Evolutionary conservation across 352 stramenopile species (phyloP), one percentile per base, ranked within the genome.

Genomic region (Phytophthora ramorum): DNA sequence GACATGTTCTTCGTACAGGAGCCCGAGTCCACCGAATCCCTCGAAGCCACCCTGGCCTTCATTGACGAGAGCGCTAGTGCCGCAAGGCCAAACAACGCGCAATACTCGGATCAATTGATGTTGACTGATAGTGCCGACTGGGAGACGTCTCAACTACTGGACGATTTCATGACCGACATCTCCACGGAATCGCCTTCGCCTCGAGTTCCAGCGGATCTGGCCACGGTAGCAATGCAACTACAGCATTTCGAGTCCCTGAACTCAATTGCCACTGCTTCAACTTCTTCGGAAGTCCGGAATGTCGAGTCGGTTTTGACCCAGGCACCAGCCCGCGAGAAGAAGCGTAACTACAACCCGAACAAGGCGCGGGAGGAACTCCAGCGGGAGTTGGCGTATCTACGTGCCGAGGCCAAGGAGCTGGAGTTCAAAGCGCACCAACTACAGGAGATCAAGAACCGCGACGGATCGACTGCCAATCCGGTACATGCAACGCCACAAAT

Each of bases 271-370:
- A 52, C 26, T 6, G 19, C 46, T 8, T 43, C 26, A 17, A 3
- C 28, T 10, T 26, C 34, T 30, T 17, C 60, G 30, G 35, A 52
- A 57, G 17, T 17, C 38, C 22, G 28, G 48, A 19, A 28, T 13
- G 10, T 56, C 3, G 7, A 1, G 38, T 30, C 22, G 12, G 40
- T n/a, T 30, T 17, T 26, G 6, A 45, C 3, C 14, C 14, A 59
- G 52, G 20, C 52, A 7, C 2, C n/a, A 8, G 26, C n/a, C 17
- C 17, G 30, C 44, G 66, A 58, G 32, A 71, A 55, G 37, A 44
- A 34, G 13, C 66, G 53, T 35, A 67, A 43, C 17, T 71, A 63
- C 43, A 74, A 77, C 50, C 65, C 69, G 6, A 77, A 74, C 54
- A 74, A 73, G 24, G 69, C 69, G 28, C 58, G 69, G 0, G 59